Evolutionary conservation across 176 grass and related monocot species (phyloP), one percentile per base, ranked within the genome.

Genomic region (Carex parvula): DNA sequence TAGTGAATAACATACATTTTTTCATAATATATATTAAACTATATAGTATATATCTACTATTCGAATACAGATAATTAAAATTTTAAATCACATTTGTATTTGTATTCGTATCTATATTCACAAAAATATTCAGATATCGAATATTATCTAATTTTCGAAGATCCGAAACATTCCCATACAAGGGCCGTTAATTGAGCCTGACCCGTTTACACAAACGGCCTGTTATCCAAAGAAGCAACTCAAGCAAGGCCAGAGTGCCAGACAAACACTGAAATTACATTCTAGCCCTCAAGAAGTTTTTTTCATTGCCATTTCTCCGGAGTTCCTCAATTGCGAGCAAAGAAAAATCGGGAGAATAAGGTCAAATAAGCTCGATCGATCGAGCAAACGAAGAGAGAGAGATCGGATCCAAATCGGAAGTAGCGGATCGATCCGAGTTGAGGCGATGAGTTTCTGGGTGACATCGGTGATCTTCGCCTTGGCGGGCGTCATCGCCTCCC

Each of bases 401-500:
- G 62, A 65, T 86, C 85, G 37, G 46, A 83, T 63, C 60, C 60
- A 30, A 66, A 69, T 50, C n/a, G 48, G 20, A 54, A 50, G 42
- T 52, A 56, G 81, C 16, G 81, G 81, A 68, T 55, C 61, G 12
- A 69, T 56, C 10, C 0, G 26, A 57, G 26, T 54, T 18, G 26
- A 32, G 41, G 24, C 53, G 30, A 90, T 90, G 88, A 70, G 81
- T 59, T 90, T 90, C 85, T 63, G 77, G 64, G 16, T 46, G 85
- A 90, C 85, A 81, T 75, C 72, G 53, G 33, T 84, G 64, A 87
- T 90, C 70, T 90, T 90, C 88, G 62, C 63, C 55, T 59, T 84
- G 85, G 88, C 72, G 8, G 88, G 88, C 54, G 33, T 90, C 50
- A 79, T 90, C 73, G 88, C 88, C 84, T 84, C 88, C 81, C 54